phyloP scores from a whole-genome alignment of 768 basidiomycete genomes.

The Fibroporia radiculosa region DNA sequence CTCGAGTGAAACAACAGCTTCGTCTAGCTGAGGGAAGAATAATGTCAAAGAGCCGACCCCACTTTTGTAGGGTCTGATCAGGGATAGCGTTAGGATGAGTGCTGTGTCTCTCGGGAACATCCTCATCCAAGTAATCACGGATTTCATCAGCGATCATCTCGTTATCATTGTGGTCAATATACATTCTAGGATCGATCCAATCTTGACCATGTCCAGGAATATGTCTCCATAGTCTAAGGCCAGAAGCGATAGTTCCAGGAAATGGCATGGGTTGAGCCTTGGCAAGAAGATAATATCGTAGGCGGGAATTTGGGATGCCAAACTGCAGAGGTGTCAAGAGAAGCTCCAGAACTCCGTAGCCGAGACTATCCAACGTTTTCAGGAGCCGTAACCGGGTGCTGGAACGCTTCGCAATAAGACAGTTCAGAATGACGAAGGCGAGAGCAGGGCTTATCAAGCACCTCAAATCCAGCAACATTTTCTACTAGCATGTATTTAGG shows the following conservation, averaged over 20 bases:
- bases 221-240: constrained; percentile 34
- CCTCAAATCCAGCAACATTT: constrained; percentile 83
- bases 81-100: constrained; percentile 34
- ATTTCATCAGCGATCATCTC: constrained; percentile 16
- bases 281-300: constrained; percentile 76
- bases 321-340: constrained; percentile 72
- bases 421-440: background rate
- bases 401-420: constrained; percentile 41
- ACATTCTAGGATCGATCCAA: constrained; percentile 34
- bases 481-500: constrained; percentile 64
- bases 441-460: constrained; percentile 19
- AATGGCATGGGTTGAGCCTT: constrained; percentile 39
- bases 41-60: constrained; percentile 78
- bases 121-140: constrained; percentile 35
- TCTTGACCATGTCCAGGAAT: constrained; percentile 42
- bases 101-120: constrained; percentile 3
- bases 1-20: constrained; percentile 78
- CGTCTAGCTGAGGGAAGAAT: constrained; percentile 53
- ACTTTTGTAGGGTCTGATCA: constrained; percentile 58
- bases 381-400: constrained; percentile 52
- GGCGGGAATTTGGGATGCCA: constrained; percentile 73
- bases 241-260: constrained; percentile 13
- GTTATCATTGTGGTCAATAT: constrained; percentile 1
- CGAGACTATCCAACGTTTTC: constrained; percentile 40
- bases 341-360: constrained; percentile 54